These are phyloP conservation scores for Plasmodium fragile DNA, from an alignment of 169 alveolate genomes.

Conservation along the genomic window DNA sequence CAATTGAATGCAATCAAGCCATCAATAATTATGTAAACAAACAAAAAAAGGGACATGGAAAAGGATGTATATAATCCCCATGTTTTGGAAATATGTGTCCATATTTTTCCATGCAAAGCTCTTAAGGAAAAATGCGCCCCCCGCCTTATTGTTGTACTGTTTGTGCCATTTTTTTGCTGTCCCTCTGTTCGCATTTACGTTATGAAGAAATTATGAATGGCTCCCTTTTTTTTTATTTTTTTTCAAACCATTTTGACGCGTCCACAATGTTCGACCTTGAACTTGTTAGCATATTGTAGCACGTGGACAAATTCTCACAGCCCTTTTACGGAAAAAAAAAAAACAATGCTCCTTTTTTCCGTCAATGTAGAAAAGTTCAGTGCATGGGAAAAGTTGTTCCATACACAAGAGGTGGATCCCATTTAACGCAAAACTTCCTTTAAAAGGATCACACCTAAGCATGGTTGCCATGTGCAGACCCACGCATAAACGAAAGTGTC, in stretches of 20 bases:
- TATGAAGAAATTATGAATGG: background rate
- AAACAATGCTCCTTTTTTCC: background rate
- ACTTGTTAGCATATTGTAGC: background rate
- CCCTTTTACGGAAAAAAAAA: background rate
- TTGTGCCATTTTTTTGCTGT: background rate
- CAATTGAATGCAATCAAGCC: background rate
- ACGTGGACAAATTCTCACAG: background rate
- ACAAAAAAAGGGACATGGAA: background rate
- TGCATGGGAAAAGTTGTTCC: background rate
- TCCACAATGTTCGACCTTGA: background rate
- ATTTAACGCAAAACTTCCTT: background rate
- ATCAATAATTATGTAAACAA: background rate
- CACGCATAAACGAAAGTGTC: background rate
- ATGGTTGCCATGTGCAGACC: background rate
- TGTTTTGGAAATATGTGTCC: background rate
- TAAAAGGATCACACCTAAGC: background rate
- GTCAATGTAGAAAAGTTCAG: background rate
- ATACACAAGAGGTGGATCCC: background rate
- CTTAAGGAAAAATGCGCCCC: background rate
- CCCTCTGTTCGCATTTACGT: background rate
- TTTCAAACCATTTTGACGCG: background rate
- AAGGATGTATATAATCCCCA: background rate
- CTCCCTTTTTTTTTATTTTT: background rate
- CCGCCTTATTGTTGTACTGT: background rate
- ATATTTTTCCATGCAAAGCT: background rate